These are phyloP conservation scores for Bryoerythrophyllum caledonicum DNA, from an alignment of 225 moss, liverwort and hornwort genomes.

Conservation along the genomic window DNA sequence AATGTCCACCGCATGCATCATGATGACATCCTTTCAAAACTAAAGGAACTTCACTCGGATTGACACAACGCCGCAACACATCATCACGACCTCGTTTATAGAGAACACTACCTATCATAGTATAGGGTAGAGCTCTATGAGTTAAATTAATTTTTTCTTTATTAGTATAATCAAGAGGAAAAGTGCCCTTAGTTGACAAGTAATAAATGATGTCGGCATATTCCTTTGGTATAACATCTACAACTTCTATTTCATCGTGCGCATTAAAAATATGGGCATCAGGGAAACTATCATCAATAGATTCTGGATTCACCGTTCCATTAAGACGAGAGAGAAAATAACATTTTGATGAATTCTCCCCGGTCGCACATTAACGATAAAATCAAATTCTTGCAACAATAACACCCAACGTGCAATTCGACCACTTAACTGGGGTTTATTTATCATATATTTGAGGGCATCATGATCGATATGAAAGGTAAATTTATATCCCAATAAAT, in stretches of 20 bases:
- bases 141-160: background rate
- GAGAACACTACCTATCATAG: background rate
- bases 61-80: background rate
- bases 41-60: background rate
- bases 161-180: background rate
- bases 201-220: background rate
- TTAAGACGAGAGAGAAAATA: background rate
- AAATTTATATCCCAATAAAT: background rate
- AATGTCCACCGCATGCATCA: background rate
- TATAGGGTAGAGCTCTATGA: background rate
- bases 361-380: background rate
- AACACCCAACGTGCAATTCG: background rate
- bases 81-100: background rate
- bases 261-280: background rate
- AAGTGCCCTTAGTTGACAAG: background rate
- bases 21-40: background rate
- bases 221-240: background rate
- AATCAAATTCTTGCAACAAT: background rate
- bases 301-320: rapidly evolving
- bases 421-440: background rate
- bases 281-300: background rate
- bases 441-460: background rate
- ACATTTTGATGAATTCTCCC: background rate
- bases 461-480: background rate
- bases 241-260: background rate